These are phyloP conservation scores for Chloromonas sp. DNA, from an alignment of 163 green algal genomes.

Conservation along the genomic window DNA sequence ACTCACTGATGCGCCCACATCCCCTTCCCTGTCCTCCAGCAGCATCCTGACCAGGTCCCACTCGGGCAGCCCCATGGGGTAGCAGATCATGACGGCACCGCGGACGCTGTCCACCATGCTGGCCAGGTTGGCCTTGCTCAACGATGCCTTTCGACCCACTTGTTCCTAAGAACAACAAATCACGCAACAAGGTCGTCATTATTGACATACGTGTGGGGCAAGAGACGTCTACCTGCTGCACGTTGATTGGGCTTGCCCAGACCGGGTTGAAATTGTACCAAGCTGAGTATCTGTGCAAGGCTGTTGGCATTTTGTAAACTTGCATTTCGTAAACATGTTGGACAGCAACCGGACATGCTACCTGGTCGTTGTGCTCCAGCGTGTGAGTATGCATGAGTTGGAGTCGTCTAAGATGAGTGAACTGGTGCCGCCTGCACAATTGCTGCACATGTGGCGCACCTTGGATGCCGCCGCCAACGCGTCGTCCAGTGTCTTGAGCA, in stretches of 20 bases:
- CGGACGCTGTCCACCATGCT: conserved; percentile 66
- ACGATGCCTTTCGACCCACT: conserved; percentile 48
- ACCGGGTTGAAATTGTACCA: no score
- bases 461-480: conserved; percentile 45
- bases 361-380: no score
- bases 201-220: not conserved
- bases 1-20: conserved; percentile 4
- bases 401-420: no score
- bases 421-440: no score
- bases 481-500: conserved; percentile 58
- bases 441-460: conserved; percentile 13
- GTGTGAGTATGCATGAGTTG: no score
- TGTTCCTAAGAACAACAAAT: conserved; percentile 41
- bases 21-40: conserved; percentile 63
- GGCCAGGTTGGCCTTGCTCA: conserved; percentile 52
- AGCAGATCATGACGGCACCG: conserved; percentile 79
- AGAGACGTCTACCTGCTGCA: no score
- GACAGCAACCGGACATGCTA: no score
- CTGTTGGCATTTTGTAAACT: no score
- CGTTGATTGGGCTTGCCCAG: no score
- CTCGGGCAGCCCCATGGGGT: conserved; percentile 71
- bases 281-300: no score
- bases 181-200: no score
- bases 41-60: conserved; percentile 67
- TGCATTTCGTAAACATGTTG: no score